Conservation (phyloP, 495 filamentous ascomycete species). For the Antarctomyces pellizariae region DNA sequence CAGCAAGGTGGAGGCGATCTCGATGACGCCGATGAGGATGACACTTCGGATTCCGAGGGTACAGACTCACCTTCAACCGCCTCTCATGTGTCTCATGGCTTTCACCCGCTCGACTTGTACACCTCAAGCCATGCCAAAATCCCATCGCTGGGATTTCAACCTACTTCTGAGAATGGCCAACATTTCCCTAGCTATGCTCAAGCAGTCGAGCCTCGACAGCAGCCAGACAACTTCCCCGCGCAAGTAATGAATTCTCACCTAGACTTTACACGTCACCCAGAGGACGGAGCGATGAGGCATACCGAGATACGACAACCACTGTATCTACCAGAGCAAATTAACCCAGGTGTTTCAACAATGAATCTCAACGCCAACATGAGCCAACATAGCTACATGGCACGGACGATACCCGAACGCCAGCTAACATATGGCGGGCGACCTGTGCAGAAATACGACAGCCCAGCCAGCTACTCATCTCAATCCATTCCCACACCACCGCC, state of each 20-base stretch:
- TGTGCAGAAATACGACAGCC: conserved; percentile 12
- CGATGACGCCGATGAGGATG: conserved; percentile 26
- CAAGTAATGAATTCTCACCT: too few species aligned
- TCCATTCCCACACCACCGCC: conserved; percentile 19
- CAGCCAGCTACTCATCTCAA: conserved; percentile 25
- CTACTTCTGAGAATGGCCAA: too few species aligned
- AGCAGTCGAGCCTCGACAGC: too few species aligned
- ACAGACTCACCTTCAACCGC: conserved; percentile 27
- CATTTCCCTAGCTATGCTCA: too few species aligned
- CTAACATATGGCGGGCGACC: conserved; percentile 1
- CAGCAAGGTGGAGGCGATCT: conserved; percentile 32
- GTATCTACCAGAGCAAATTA: conserved; percentile 26
- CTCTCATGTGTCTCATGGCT: too few species aligned
- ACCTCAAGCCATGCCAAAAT: too few species aligned
- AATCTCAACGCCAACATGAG: conserved; percentile 24
- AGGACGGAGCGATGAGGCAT: conserved; percentile 9
- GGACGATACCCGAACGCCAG: conserved; percentile 19
- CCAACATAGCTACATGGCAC: conserved; percentile 25
- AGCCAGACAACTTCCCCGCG: too few species aligned
- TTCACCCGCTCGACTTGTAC: too few species aligned
- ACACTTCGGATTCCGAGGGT: conserved; percentile 29
- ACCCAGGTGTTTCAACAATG: conserved; percentile 28
- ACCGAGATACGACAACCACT: too few species aligned
- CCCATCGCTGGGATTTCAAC: too few species aligned
- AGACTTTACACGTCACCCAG: conserved; percentile 1